Percentiles rank a stretch among this genome's conserved stretches.
Evolutionary conservation across 352 stramenopile species (phyloP).

Genomic region (Phytophthora pini): DNA sequence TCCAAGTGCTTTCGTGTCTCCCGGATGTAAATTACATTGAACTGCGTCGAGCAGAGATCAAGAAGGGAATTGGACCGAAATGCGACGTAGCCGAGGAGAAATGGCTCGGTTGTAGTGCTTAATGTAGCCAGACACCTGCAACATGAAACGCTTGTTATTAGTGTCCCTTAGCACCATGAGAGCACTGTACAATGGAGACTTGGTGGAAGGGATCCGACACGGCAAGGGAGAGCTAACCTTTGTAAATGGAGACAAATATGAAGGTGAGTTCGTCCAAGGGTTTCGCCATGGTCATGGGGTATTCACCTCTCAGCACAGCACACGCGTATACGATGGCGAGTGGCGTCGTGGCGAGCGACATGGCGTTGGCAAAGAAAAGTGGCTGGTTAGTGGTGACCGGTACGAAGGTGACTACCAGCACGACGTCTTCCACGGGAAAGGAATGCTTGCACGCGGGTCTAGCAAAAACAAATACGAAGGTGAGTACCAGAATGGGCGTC

Average conservation of each 20-base stretch:
- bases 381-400: conserved; percentile 52
- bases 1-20: conserved; percentile 34
- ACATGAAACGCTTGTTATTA: conserved; percentile 1
- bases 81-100: conserved; percentile 37
- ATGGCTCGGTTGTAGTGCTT: conserved; percentile 38
- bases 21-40: conserved; percentile 18
- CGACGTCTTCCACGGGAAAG: conserved; percentile 64
- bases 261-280: conserved; percentile 64
- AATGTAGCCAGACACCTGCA: neutral
- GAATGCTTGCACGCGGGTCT: conserved; percentile 44
- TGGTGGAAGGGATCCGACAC: conserved; percentile 63
- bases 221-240: conserved; percentile 62
- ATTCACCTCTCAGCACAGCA: conserved; percentile 63
- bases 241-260: conserved; percentile 69
- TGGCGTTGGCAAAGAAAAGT: conserved; percentile 62
- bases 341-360: conserved; percentile 64
- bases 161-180: conserved; percentile 45
- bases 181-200: conserved; percentile 59
- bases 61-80: conserved; percentile 15
- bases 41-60: conserved; percentile 29
- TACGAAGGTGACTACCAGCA: conserved; percentile 74
- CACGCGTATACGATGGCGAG: conserved; percentile 63
- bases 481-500: conserved; percentile 57
- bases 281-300: conserved; percentile 63
- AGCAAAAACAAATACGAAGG: conserved; percentile 67